Base-by-base conservation (phyloP, 495 filamentous ascomycete species). In the Penicillium cataractarum region DNA sequence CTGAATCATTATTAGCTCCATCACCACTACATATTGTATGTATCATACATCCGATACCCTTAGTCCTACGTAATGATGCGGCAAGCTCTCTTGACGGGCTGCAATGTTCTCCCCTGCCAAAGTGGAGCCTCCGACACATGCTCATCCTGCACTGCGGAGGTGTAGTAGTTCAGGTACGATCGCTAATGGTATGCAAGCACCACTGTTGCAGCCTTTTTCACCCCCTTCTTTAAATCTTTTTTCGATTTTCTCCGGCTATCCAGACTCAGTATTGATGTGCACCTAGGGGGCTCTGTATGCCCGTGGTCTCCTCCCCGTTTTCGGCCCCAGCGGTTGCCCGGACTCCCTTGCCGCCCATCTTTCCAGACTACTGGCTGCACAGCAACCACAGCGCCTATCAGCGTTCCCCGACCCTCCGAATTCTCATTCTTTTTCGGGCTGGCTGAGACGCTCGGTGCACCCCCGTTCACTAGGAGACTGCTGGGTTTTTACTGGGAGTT, bases 261-360 rank as follows among this genome's bases (percentile, higher is more conserved):
- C 46, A 7, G 35, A 58, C 49, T 3, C n/a, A 55, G 49, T 62
- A 66, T 58, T 4, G 63, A 61, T 58, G 6, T 22, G 33, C 29
- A 13, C 51, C 13, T n/a, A 21, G 42, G 21, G 42, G 9, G 0
- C 19, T 22, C 10, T 46, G 6, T 51, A 44, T 48, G 13, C 49
- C 44, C 33, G 19, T 19, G 31, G 59, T 51, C 27, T 19, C 21
- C 32, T 27, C 50, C 29, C 46, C 49, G 62, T 58, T 44, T 68
- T 68, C 65, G 42, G 62, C 62, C 66, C 66, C 66, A 57, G 52
- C 64, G 52, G 78, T 80, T 80, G 78, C 78, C 75, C 65, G 74
- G 78, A 67, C 78, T 80, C 78, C 78, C 78, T 78, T 78, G 73
- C 76, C 77, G 76, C 76, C 64, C 70, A 67, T 69, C 59, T 54